Evolutionary conservation across 176 grass and related monocot genomes (phyloP).

Genomic region (Aegilops longissima): DNA sequence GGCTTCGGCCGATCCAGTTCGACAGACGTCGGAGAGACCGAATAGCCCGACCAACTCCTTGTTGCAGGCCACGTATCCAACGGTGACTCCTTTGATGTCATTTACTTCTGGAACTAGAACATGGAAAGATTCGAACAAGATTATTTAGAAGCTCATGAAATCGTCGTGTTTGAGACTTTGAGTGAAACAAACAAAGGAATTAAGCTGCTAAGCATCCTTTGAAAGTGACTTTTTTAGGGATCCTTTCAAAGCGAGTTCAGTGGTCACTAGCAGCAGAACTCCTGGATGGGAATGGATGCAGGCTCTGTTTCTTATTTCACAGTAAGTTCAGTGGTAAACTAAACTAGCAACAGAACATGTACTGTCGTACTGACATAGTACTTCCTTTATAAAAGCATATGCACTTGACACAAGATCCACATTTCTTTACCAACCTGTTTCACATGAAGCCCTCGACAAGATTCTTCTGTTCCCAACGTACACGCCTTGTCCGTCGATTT

Average conservation of each 20-base stretch:
- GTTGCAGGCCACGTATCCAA: conserved; percentile 62
- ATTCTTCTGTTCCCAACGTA: conserved; percentile 91
- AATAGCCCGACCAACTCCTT: conserved; percentile 71
- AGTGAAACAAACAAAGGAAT: background rate
- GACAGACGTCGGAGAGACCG: conserved; percentile 76
- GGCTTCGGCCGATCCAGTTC: conserved; percentile 77
- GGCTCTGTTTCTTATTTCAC: no score
- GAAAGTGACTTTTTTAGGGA: no score
- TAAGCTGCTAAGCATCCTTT: background rate
- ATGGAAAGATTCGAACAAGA: background rate
- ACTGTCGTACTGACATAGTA: no score
- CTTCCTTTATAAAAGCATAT: no score
- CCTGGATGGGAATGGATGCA: no score
- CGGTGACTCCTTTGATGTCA: conserved; percentile 60
- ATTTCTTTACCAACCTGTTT: conserved; percentile 57
- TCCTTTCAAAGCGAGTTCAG: background rate
- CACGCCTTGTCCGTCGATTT: conserved; percentile 66
- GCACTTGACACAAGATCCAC: background rate
- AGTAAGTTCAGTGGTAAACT: no score
- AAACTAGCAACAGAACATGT: no score
- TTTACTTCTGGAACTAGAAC: conserved; percentile 61
- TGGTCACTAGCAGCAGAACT: background rate
- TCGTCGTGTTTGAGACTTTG: background rate
- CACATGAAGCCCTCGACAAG: conserved; percentile 63
- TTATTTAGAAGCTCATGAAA: background rate